phyloP scores from a whole-genome alignment of 1,284 basidiomycete genomes.

The Filobasidium uniguttulatum region DNA sequence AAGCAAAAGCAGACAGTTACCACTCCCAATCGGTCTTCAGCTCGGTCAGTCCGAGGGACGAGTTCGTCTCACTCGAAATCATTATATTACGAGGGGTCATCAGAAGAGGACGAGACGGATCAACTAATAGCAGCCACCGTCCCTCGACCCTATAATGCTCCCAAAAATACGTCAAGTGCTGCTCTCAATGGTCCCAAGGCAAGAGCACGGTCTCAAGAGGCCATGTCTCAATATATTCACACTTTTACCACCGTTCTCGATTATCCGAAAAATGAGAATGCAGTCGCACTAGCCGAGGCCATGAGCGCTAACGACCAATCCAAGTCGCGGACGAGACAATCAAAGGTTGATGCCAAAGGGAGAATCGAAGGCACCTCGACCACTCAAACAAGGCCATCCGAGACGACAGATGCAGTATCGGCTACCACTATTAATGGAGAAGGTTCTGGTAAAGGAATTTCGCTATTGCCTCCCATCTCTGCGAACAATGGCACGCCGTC shows the following conservation, averaged over 20 bases:
- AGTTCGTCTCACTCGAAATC: background rate
- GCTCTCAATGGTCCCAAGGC: too few species aligned
- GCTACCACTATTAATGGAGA: too few species aligned
- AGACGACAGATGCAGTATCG: too few species aligned
- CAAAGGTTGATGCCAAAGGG: slow-evolving; percentile 10
- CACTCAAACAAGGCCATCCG: too few species aligned
- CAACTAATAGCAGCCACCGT: too few species aligned
- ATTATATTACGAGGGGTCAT: background rate
- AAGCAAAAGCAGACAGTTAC: too few species aligned
- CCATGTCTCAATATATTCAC: slow-evolving; percentile 5
- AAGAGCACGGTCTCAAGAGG: background rate
- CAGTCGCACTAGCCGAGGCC: background rate
- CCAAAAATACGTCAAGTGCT: too few species aligned
- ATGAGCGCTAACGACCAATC: background rate
- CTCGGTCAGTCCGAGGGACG: too few species aligned
- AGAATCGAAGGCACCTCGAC: slow-evolving; percentile 7
- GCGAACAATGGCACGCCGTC: background rate
- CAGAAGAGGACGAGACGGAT: background rate
- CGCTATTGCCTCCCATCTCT: background rate
- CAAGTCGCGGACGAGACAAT: background rate
- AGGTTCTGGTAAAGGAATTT: background rate
- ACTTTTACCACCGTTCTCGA: slow-evolving; percentile 13
- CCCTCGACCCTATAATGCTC: too few species aligned
- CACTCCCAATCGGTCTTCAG: too few species aligned
- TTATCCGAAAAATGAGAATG: slow-evolving; percentile 4